Evolutionary conservation across 768 basidiomycete genomes (phyloP).

Genomic region (Serpula lacrymans): DNA sequence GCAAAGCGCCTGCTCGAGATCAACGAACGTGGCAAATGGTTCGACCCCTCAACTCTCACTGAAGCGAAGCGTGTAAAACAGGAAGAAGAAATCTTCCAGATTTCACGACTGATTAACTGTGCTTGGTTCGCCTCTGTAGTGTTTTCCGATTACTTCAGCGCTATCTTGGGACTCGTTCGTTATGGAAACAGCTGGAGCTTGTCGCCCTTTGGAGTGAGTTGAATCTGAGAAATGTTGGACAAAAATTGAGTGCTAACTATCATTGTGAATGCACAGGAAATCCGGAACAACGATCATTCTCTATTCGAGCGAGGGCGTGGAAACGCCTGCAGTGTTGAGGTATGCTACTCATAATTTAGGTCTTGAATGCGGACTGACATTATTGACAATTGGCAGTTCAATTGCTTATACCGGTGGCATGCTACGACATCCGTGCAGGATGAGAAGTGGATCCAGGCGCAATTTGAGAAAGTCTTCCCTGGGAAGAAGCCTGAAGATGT

Average conservation of each 20-base stretch:
- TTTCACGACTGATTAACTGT: constrained; percentile 72
- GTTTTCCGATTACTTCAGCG: constrained; percentile 82
- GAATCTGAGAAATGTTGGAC: too few species aligned
- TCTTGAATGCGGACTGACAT: background rate
- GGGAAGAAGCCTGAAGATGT: constrained; percentile 44
- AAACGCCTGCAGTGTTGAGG: constrained; percentile 81
- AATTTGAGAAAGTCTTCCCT: constrained; percentile 53
- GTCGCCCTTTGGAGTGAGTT: constrained; percentile 63
- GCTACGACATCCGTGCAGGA: constrained; percentile 73
- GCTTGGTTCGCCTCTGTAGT: constrained; percentile 76
- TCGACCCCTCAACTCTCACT: constrained; percentile 46
- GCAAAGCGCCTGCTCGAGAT: constrained; percentile 74
- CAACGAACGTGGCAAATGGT: constrained; percentile 69
- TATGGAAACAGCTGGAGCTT: constrained; percentile 76
- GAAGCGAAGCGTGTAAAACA: constrained; percentile 41
- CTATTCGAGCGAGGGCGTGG: constrained; percentile 78
- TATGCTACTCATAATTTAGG: constrained; percentile 22
- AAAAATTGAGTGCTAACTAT: too few species aligned
- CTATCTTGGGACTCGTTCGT: constrained; percentile 75
- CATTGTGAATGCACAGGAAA: constrained; percentile 52
- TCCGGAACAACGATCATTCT: constrained; percentile 57
- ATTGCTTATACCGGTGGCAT: constrained; percentile 84
- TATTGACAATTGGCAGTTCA: constrained; percentile 51
- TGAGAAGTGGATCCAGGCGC: constrained; percentile 59
- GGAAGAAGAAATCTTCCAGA: constrained; percentile 84